A percentile compares a stretch with the other conserved stretches of the same genome.
Evolutionary conservation across 208 protist species (phyloP).

Genomic region (Wallacemonas rigidus): DNA sequence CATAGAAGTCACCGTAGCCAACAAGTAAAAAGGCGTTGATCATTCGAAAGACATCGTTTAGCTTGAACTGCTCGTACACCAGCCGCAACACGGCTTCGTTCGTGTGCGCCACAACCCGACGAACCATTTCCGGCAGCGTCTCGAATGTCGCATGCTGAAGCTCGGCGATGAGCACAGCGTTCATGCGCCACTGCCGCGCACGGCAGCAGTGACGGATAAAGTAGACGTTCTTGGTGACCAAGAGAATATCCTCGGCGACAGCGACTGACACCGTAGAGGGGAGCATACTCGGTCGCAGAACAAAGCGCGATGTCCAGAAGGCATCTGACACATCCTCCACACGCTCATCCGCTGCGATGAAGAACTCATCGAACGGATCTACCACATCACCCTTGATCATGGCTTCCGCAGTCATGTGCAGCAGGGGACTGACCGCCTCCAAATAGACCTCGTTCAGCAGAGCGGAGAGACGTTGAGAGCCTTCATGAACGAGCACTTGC

Average conservation of each 20-base stretch:
- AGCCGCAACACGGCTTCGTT: slow-evolving; percentile 62
- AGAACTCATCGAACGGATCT: slow-evolving; percentile 68
- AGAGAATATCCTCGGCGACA: slow-evolving; percentile 54
- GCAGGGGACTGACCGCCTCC: slow-evolving; percentile 57
- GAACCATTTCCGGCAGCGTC: slow-evolving; percentile 41
- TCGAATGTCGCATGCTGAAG: slow-evolving; percentile 48
- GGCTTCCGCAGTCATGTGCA: slow-evolving; percentile 53
- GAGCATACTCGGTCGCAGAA: slow-evolving; percentile 56
- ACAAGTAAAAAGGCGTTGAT: slow-evolving; percentile 70
- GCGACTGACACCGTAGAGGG: slow-evolving; percentile 43
- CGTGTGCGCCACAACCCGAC: slow-evolving; percentile 39
- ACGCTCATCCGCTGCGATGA: slow-evolving; percentile 38
- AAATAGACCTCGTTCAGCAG: slow-evolving; percentile 62
- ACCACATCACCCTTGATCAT: slow-evolving; percentile 61
- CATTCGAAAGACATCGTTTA: slow-evolving; percentile 53
- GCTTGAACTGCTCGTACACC: slow-evolving; percentile 53
- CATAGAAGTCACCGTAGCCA: slow-evolving; percentile 71
- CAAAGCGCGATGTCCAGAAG: slow-evolving; percentile 57
- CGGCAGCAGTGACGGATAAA: slow-evolving; percentile 67
- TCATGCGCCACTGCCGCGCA: slow-evolving; percentile 65
- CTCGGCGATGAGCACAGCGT: slow-evolving; percentile 42
- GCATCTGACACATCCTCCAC: slow-evolving; percentile 53
- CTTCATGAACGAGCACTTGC: slow-evolving; percentile 54
- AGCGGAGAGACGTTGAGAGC: slow-evolving; percentile 44
- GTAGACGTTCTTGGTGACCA: slow-evolving; percentile 62